Base-by-base conservation (phyloP, 1,284 basidiomycete genomes). In the Puccinia horiana region DNA sequence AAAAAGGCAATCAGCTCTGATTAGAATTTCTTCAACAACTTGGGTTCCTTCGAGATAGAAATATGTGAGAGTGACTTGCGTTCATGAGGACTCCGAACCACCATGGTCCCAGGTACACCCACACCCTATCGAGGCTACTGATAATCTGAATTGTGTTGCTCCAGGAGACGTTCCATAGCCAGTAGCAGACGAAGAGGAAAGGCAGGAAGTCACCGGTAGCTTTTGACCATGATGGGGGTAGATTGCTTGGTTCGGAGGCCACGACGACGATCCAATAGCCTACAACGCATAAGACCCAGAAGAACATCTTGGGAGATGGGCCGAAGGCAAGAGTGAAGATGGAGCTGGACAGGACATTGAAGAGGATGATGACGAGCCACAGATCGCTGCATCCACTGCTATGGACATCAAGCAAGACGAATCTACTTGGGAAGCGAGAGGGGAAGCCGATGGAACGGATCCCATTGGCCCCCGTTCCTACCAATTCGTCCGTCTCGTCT, bases 81-180 rank as follows among this genome's bases (percentile, higher is more conserved):
- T 85, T 84, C 14, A 87, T 83, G 56, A 86, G 77, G 11, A 85
- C 83, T 16, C 86, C 86, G 20, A 86, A 76, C 86, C 86, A 87
- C 84, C 85, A 87, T n/a, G 85, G 83, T 0, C 81, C 85, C 52
- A 86, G 78, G 47, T 84, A 85, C 58, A 84, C 84, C n/a, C 85
- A 77, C 14, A 83, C 83, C 3, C 83, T 58, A 74, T 87, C 86
- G 11, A 86, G 23, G 35, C 32, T 42, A 58, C 40, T 76, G 54
- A 76, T 76, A 11, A 20, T n/a, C 20, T 35, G 32, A 0, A 86
- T 85, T 8, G 86, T 18, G 20, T 72, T 70, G 11, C 40, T 40
- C 56, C 86, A 81, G 1, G 83, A 82, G 14, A 85, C 42, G 52
- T 85, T 76, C 85, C 85, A 87, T 47, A 86, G 84, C n/a, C 83